Base-by-base conservation (phyloP, 768 basidiomycete genomes). In the Kwoniella pini region DNA sequence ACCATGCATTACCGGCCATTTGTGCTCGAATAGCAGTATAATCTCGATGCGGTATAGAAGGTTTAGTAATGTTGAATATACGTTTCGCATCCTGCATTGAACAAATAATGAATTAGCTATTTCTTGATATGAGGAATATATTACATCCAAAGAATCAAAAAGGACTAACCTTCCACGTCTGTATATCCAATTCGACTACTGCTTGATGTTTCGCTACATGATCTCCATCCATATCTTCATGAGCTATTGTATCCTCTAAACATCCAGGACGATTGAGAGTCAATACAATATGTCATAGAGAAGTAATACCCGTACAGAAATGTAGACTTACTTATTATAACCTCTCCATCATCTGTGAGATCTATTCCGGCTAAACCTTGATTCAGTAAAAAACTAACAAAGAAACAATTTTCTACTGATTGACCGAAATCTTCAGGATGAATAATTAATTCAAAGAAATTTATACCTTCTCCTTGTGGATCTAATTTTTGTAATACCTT, bases 321-420 rank as follows among this genome's bases (percentile, higher is more conserved):
- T n/a, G n/a, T n/a, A n/a, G n/a, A 70, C 64, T 39, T 36, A 91
- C 91, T 87, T 46, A 94, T 85, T 19, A 86, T 75, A 6, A 90
- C 88, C 68, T 90, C 86, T 0, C 87, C 88, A 26, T 77, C 77
- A 0, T 88, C 82, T 12, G 85, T 81, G 30, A 83, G 81, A 5
- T 62, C 53, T 19, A 80, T 68, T 10, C 71, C 70, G 0, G 72
- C 79, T 46, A 63, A 84, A 2, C 88, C 91, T 64, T 94, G 90
- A 28, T 89, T 84, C 45, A 96, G 89, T 63, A 96, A 82, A 80
- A 99, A 98, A 0, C 91, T 91, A 1, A 95, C 82, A 72, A 96
- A 93, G 77, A 99, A 98, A 22, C 95, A 81, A 75, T 99, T 99
- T 80, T 99, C 96, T 13, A 98, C 91, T 0, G 90, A 91, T 74